Percentiles rank a stretch among this genome's conserved stretches.
Conservation (phyloP, 768 basidiomycete species). For the Lactarius hatsudake region DNA sequence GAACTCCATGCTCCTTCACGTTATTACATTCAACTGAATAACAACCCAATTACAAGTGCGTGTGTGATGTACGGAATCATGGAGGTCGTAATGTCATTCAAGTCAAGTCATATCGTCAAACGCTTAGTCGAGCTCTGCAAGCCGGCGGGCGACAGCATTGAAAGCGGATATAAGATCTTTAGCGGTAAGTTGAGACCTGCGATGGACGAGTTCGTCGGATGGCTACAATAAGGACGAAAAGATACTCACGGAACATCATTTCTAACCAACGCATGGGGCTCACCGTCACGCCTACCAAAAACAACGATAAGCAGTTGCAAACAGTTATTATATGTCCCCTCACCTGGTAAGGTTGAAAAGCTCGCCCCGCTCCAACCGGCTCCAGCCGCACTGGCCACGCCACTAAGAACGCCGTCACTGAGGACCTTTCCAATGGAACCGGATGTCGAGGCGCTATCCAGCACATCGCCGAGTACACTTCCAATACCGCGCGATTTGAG, state of each 20-base stretch:
- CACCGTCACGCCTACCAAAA: neutral
- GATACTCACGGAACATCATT: neutral
- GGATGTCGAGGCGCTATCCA: too few relatives aligned
- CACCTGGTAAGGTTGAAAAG: neutral
- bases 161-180: neutral
- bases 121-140: constrained; percentile 8
- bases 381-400: neutral
- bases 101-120: neutral
- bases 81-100: neutral
- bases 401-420: neutral
- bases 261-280: too few relatives aligned
- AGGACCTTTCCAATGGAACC: too few relatives aligned
- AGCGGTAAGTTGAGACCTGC: neutral
- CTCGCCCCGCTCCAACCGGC: neutral
- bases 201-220: neutral
- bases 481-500: too few relatives aligned
- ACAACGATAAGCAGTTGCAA: neutral
- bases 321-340: neutral
- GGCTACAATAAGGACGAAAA: neutral
- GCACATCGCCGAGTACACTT: too few relatives aligned
- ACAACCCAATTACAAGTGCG: neutral
- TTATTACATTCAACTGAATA: neutral
- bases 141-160: neutral
- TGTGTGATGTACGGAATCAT: neutral
- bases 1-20: neutral